Percentiles rank a stretch among this genome's conserved stretches.
Evolutionary conservation across 2,329 filamentous ascomycete species (phyloP).

Genomic region (Botrytis deweyae): DNA sequence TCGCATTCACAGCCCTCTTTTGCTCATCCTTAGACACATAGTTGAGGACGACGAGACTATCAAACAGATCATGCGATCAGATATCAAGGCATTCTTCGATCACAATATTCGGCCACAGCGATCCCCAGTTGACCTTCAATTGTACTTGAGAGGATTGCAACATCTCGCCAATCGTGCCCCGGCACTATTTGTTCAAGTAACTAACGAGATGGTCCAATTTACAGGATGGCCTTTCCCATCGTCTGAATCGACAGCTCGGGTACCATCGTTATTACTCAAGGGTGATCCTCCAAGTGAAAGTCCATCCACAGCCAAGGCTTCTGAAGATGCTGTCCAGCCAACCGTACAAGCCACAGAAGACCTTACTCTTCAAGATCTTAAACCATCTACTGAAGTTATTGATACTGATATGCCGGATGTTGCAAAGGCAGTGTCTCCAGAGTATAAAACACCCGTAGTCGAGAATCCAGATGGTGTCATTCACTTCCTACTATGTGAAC

Average conservation of each 20-base stretch:
- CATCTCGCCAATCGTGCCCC: constrained; percentile 79
- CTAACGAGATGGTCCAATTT: constrained; percentile 80
- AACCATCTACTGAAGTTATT: constrained; percentile 57
- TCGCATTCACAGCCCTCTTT: constrained; percentile 61
- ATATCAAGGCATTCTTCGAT: constrained; percentile 79
- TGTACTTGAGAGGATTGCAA: constrained; percentile 74
- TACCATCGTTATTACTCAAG: constrained; percentile 42
- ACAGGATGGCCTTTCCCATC: constrained; percentile 53
- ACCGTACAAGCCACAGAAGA: constrained; percentile 41
- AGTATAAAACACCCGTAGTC: constrained; percentile 78
- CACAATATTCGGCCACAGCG: constrained; percentile 47
- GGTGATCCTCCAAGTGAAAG: constrained; percentile 23
- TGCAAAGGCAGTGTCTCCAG: constrained; percentile 57
- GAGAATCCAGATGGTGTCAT: constrained; percentile 94
- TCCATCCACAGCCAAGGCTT: constrained; percentile 24
- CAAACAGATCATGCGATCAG: constrained; percentile 85
- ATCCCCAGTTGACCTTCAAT: constrained; percentile 65
- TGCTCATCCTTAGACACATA: constrained; percentile 87
- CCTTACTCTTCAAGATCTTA: constrained; percentile 49
- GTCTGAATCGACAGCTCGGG: constrained; percentile 44
- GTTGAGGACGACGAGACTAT: constrained; percentile 91
- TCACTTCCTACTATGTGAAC: constrained; percentile 88
- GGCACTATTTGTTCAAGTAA: constrained; percentile 81
- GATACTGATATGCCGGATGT: constrained; percentile 64
- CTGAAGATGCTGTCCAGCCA: constrained; percentile 38